phyloP scores from a whole-genome alignment of 78 protist species.

The Salpingoeca rosetta region DNA sequence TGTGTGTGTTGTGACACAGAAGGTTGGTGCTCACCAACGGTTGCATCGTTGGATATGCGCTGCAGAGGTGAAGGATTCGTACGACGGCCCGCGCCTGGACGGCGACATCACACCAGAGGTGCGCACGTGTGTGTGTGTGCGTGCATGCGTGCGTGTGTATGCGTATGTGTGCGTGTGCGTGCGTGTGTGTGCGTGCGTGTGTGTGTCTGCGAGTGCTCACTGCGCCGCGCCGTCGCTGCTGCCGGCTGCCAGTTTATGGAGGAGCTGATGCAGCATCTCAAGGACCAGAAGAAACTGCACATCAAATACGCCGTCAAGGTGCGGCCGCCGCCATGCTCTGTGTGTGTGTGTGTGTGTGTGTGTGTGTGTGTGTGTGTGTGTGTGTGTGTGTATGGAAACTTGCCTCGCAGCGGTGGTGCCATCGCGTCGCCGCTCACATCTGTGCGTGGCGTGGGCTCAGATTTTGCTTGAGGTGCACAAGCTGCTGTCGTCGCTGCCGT shows the following conservation, averaged over 20 bases:
- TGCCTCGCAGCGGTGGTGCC: background rate
- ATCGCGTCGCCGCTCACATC: background rate
- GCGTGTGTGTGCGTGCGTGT: too few species aligned
- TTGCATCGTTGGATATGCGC: background rate
- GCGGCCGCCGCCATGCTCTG: too few species aligned
- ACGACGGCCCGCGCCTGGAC: conserved; percentile 60
- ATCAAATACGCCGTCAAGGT: conserved; percentile 27
- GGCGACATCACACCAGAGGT: conserved; percentile 44
- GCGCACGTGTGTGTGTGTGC: too few species aligned
- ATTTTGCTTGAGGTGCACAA: conserved; percentile 42
- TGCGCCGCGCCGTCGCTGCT: background rate
- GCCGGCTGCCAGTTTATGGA: conserved; percentile 45
- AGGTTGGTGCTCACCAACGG: background rate
- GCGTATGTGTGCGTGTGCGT: too few species aligned
- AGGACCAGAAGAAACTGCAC: conserved; percentile 48
- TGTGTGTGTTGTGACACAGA: background rate
- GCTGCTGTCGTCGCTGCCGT: conserved; percentile 33
- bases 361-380: background rate
- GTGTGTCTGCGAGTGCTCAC: too few species aligned
- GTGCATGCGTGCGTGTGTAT: too few species aligned
- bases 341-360: too few species aligned
- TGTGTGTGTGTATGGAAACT: background rate
- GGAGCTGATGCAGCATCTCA: conserved; percentile 40
- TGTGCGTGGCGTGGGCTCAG: conserved; percentile 13
- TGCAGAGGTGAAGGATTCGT: conserved; percentile 37